Evolutionary conservation across 2,329 filamentous ascomycete species (phyloP).

Genomic region (Hypoxylon sp.): DNA sequence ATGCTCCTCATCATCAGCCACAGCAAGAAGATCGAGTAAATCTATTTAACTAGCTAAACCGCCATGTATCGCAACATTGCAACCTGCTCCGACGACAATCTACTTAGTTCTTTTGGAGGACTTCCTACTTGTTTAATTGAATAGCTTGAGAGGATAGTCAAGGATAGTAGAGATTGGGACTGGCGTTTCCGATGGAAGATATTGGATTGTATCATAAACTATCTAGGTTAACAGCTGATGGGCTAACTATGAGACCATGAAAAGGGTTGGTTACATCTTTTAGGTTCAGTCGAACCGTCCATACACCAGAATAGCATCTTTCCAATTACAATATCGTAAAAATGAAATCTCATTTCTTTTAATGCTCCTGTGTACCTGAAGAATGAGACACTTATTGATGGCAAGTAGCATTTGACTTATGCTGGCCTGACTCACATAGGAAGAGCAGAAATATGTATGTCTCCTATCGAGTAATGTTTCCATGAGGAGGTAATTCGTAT

Average conservation of each 20-base stretch:
- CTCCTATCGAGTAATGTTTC: not conserved
- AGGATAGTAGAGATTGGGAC: conserved; percentile 3
- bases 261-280: conserved; percentile 32
- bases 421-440: not conserved
- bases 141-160: not conserved
- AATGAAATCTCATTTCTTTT: conserved; percentile 9
- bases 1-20: conserved; percentile 59
- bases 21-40: conserved; percentile 49
- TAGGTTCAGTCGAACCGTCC: conserved; percentile 42
- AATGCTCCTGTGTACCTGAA: not conserved
- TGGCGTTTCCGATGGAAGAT: conserved; percentile 14
- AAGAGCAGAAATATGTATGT: not conserved
- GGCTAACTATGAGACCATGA: conserved; percentile 27
- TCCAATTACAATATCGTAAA: conserved; percentile 34
- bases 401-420: not conserved
- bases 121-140: conserved; percentile 2
- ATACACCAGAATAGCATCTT: conserved; percentile 30
- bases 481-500: not conserved
- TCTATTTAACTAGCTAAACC: conserved; percentile 5
- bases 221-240: conserved; percentile 4
- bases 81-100: conserved; percentile 4
- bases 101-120: conserved; percentile 8
- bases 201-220: conserved; percentile 20
- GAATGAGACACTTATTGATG: not conserved
- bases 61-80: not conserved